These are phyloP conservation scores for Verticillium longisporum DNA, from an alignment of 2,329 filamentous ascomycete genomes.

Conservation along the genomic window DNA sequence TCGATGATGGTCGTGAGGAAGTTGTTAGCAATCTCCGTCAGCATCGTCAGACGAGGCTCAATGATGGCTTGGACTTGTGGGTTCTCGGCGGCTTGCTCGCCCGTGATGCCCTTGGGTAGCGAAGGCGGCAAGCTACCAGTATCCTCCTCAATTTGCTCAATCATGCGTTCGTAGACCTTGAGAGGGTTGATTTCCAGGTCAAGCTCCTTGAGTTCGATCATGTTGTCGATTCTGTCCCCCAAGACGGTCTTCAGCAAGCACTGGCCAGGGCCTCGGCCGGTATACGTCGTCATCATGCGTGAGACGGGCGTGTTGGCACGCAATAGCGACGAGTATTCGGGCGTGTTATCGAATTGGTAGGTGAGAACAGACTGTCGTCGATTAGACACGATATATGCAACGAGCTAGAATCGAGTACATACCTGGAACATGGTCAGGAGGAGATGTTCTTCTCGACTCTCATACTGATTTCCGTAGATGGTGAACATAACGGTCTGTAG, in stretches of 20 bases:
- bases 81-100: constrained; percentile 91
- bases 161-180: constrained; percentile 97
- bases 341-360: constrained; percentile 96
- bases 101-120: constrained; percentile 81
- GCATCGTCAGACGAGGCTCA: constrained; percentile 81
- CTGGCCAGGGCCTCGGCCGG: constrained; percentile 88
- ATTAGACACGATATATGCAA: background rate
- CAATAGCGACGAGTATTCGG: constrained; percentile 92
- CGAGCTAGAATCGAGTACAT: constrained; percentile 1
- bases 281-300: constrained; percentile 99
- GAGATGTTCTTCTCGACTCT: constrained; percentile 95
- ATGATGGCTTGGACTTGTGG: constrained; percentile 91
- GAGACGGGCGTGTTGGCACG: constrained; percentile 97
- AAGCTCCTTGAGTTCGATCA: constrained; percentile 89
- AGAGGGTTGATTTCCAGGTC: constrained; percentile 97
- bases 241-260: constrained; percentile 93
- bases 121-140: constrained; percentile 72
- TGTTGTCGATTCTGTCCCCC: constrained; percentile 85
- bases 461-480: constrained; percentile 98
- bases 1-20: constrained; percentile 93
- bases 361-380: constrained; percentile 77
- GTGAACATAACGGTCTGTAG: constrained; percentile 99
- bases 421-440: constrained; percentile 98
- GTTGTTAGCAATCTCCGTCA: constrained; percentile 90
- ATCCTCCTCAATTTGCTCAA: constrained; percentile 85